Evolutionary conservation across 768 basidiomycete species (phyloP).

Genomic region (Pisolithus marmoratus): DNA sequence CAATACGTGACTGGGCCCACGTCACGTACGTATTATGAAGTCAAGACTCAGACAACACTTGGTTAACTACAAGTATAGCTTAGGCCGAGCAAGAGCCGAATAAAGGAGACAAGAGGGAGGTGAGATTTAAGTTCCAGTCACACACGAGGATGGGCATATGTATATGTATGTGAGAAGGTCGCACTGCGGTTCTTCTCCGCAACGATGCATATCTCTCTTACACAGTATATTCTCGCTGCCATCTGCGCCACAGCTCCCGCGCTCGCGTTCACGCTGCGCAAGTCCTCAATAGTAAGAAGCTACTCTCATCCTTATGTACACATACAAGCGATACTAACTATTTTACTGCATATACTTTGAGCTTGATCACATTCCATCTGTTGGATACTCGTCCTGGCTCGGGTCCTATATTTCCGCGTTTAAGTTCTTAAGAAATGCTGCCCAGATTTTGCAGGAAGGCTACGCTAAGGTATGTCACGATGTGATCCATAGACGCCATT

Average conservation of each 20-base stretch:
- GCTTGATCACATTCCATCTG: slow-evolving; percentile 24
- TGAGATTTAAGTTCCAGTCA: too few relatives aligned
- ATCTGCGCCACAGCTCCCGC: not conserved
- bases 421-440: slow-evolving; percentile 10
- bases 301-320: too few relatives aligned
- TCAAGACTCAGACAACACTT: too few relatives aligned
- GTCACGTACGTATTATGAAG: too few relatives aligned
- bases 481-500: not conserved
- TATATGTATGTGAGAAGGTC: too few relatives aligned
- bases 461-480: slow-evolving; percentile 19
- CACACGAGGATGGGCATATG: too few relatives aligned
- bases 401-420: slow-evolving; percentile 20
- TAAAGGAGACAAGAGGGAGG: too few relatives aligned
- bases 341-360: not conserved
- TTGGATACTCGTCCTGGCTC: slow-evolving; percentile 19
- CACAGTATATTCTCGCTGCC: not conserved
- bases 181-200: too few relatives aligned
- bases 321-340: not conserved
- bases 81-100: too few relatives aligned
- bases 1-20: too few relatives aligned
- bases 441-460: slow-evolving; percentile 24
- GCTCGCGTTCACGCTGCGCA: not conserved
- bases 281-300: not conserved
- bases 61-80: too few relatives aligned
- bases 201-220: too few relatives aligned